phyloP scores from a whole-genome alignment of 805 yeast genomes.

The Candida cerambycidarum region DNA sequence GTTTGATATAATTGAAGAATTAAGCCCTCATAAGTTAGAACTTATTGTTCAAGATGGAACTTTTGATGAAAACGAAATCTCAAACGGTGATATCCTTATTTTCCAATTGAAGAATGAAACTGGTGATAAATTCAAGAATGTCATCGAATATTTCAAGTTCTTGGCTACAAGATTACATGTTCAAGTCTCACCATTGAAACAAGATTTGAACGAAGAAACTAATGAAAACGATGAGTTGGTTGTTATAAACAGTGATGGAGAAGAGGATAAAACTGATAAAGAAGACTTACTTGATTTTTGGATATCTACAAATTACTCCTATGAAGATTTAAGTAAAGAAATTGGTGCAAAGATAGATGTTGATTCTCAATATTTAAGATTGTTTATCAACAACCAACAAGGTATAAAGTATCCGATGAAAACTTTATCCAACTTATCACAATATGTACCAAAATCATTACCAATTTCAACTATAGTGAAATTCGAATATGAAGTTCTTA shows the following conservation, averaged over 20 bases:
- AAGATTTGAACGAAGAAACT: conserved; percentile 49
- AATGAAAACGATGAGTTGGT: conserved; percentile 31
- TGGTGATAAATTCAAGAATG: conserved; percentile 21
- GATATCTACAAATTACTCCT: conserved; percentile 62
- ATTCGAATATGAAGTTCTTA: conserved; percentile 76
- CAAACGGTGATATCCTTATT: conserved; percentile 66
- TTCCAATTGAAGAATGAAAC: conserved; percentile 22
- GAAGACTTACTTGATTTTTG: conserved; percentile 54
- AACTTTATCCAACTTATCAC: conserved; percentile 34
- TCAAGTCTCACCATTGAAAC: conserved; percentile 27
- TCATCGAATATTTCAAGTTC: conserved; percentile 51
- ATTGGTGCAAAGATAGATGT: conserved; percentile 55
- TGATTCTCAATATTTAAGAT: conserved; percentile 61
- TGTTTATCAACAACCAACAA: conserved; percentile 59
- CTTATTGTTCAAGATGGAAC: conserved; percentile 37
- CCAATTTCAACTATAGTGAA: conserved; percentile 44
- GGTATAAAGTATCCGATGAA: conserved; percentile 55
- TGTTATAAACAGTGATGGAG: conserved; percentile 28
- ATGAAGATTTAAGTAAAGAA: conserved; percentile 58
- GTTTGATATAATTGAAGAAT: conserved; percentile 57
- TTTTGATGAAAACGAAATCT: conserved; percentile 57
- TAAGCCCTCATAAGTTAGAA: conserved; percentile 54
- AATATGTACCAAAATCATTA: conserved; percentile 41
- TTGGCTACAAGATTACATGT: conserved; percentile 62
- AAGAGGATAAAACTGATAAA: conserved; percentile 8